phyloP scores from a whole-genome alignment of 116 monocot species.

The Zostera marina region DNA sequence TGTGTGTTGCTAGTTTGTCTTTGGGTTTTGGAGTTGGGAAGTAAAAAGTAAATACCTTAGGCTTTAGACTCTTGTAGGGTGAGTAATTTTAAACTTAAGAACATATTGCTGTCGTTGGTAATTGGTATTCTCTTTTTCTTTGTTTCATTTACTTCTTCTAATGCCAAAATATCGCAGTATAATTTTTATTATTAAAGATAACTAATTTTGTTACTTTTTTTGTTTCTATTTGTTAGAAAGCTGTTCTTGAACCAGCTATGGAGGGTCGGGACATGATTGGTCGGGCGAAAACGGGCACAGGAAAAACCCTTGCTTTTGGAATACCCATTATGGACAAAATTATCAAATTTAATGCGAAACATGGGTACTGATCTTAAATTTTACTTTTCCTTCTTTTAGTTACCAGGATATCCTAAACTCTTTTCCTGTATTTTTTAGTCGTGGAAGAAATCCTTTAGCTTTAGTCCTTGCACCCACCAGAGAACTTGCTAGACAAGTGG shows the following conservation, averaged over 20 bases:
- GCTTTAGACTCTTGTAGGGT: too few species aligned
- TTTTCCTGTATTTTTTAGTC: conserved; percentile 18
- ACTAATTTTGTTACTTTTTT: conserved; percentile 1
- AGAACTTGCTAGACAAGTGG: conserved; percentile 91
- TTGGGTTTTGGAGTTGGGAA: too few species aligned
- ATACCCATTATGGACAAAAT: conserved; percentile 97
- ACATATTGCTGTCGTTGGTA: too few species aligned
- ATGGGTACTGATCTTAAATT: conserved; percentile 35
- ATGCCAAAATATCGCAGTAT: too few species aligned
- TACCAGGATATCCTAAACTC: not conserved
- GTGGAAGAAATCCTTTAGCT: conserved; percentile 79
- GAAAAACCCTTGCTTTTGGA: conserved; percentile 97
- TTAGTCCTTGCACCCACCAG: conserved; percentile 83
- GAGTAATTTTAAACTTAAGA: too few species aligned
- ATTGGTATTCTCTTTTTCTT: too few species aligned
- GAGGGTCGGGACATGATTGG: conserved; percentile 96
- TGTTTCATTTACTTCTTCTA: too few species aligned
- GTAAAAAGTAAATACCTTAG: too few species aligned
- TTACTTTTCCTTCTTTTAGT: not conserved
- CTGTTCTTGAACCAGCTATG: conserved; percentile 97
- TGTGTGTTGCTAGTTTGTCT: too few species aligned
- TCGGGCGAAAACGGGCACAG: conserved; percentile 88
- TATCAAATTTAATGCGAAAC: conserved; percentile 45
- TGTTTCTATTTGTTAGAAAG: conserved; percentile 28
- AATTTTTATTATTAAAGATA: not conserved